phyloP scores from a whole-genome alignment of 176 grass and related monocot species.

The Zizania latifolia region DNA sequence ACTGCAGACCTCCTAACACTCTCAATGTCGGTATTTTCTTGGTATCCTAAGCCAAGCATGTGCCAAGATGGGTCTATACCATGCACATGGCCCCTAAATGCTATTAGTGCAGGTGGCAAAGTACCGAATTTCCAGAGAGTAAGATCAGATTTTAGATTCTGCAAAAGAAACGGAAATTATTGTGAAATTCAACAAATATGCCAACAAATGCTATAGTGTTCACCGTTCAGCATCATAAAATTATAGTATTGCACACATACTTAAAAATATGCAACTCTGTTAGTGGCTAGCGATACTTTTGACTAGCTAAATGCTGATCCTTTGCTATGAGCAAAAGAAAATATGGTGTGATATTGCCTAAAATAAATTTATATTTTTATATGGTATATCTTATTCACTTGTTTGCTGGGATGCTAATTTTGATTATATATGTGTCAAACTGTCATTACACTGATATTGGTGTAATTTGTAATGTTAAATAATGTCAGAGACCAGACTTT shows the following conservation, averaged over 20 bases:
- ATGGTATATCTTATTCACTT: too few relatives aligned
- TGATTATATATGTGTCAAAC: too few relatives aligned
- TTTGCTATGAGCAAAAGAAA: too few relatives aligned
- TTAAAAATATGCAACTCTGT: neutral
- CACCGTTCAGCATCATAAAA: neutral
- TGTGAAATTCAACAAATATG: neutral
- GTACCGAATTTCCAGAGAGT: slow-evolving; percentile 94
- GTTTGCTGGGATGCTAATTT: too few relatives aligned
- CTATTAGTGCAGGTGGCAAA: slow-evolving; percentile 79
- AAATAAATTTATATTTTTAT: too few relatives aligned
- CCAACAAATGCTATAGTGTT: slow-evolving; percentile 1
- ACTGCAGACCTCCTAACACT: slow-evolving; percentile 64
- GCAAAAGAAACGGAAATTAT: slow-evolving; percentile 39
- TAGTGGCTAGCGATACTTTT: neutral
- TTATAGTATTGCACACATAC: neutral
- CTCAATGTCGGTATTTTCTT: slow-evolving; percentile 64
- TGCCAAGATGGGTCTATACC: slow-evolving; percentile 81
- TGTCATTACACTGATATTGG: too few relatives aligned
- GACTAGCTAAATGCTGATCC: too few relatives aligned
- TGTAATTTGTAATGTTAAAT: too few relatives aligned
- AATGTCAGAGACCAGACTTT: too few relatives aligned
- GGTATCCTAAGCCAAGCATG: slow-evolving; percentile 87
- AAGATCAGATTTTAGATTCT: slow-evolving; percentile 82
- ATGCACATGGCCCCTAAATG: slow-evolving; percentile 78
- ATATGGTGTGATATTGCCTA: too few relatives aligned